Base-by-base conservation (phyloP, 306 rosid species). In the Argentina anserina region DNA sequence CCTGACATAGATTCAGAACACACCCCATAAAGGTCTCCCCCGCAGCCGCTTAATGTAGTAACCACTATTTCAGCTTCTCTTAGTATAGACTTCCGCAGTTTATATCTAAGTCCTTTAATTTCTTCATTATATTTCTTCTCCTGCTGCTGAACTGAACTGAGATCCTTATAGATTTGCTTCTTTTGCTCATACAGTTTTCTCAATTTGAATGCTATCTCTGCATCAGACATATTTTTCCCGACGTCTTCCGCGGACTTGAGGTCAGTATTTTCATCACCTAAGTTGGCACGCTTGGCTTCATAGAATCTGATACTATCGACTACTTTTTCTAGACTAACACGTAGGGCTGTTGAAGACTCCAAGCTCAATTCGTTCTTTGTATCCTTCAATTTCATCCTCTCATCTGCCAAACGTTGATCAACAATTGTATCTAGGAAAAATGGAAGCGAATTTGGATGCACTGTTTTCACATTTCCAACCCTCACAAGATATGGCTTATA, bases 401-500 rank as follows among this genome's bases (percentile, higher is more conserved):
- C 97, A 78, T 91, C 97, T 26, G 73, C 89, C 76, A 91, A 81
- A 71, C 89, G 92, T 63, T 91, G 92, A 76, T 94, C 97, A 74
- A 94, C 97, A 73, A 94, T 90, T 65, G 97, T 87, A 76, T 94
- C 98, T 71, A 94, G 87, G 79, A 89, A 94, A 78, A 89, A 91
- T 61, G 97, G 97, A 41, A 89, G 87, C 47, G 98, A 94, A 83
- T 88, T 89, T 76, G 86, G 85, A 84, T 91, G 98, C 70, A 94
- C 86, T 33, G 97, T 89, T 81, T 91, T 94, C 37, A 72, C 87
- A 81, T 94, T 94, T 74, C 98, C 98, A 75, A 94, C 97, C 92
- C 98, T 88, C 47, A 94, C 97, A 81, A 94, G 89, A 86, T 89
- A 94, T 55, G 98, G 98, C 84, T 88, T 91, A 84, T 87, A 89